phyloP scores from a whole-genome alignment of 2,329 filamentous ascomycete species.

The Trichoderma breve region DNA sequence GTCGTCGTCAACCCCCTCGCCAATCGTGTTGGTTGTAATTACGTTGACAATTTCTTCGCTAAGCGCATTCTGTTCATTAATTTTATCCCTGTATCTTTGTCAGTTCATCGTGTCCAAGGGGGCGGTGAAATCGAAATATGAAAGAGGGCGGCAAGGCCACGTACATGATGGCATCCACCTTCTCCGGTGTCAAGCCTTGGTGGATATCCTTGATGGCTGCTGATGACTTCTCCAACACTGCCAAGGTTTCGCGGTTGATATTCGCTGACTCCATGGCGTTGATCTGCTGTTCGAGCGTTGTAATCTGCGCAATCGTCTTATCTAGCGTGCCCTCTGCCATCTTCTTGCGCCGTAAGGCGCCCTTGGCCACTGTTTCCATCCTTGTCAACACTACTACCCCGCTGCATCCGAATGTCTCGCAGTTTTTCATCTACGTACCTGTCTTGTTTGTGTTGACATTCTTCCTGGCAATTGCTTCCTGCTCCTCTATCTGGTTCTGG shows the following conservation, averaged over 20 bases:
- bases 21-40: constrained; percentile 69
- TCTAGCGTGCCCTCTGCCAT: constrained; percentile 86
- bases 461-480: constrained; percentile 85
- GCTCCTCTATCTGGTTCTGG: constrained; percentile 88
- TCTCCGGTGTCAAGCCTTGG: constrained; percentile 83
- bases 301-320: constrained; percentile 85
- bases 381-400: constrained; percentile 27
- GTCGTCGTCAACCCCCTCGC: constrained; percentile 74
- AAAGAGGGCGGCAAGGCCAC: constrained; percentile 35
- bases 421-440: constrained; percentile 55
- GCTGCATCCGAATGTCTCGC: constrained; percentile 2
- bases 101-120: constrained; percentile 26
- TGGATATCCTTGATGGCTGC: constrained; percentile 93
- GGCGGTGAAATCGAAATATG: neutral
- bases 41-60: constrained; percentile 89
- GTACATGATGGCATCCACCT: constrained; percentile 93
- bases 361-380: constrained; percentile 70
- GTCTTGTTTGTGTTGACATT: constrained; percentile 84
- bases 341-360: constrained; percentile 91
- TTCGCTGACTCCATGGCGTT: constrained; percentile 97
- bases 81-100: constrained; percentile 66
- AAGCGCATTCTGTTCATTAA: constrained; percentile 88
- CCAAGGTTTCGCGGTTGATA: constrained; percentile 95
- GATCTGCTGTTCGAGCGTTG: constrained; percentile 91
- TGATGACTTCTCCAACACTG: constrained; percentile 89